Base-by-base conservation (phyloP, 2,329 filamentous ascomycete genomes). In the Aspergillaceae sp. region DNA sequence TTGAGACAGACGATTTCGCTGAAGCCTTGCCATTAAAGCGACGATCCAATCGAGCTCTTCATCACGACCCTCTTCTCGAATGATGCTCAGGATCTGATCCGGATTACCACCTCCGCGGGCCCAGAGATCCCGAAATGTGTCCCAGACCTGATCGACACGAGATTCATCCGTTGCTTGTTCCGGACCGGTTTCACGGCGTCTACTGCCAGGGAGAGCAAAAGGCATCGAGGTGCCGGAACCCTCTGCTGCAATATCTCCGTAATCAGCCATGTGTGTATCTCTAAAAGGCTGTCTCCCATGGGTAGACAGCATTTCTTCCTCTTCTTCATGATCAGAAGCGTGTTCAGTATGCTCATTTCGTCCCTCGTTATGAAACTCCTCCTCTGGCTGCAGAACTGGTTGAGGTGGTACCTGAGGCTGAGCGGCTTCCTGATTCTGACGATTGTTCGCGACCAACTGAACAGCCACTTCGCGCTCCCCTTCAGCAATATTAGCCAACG, bases 401-500 rank as follows among this genome's bases (percentile, higher is more conserved):
- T n/a, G 43, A n/a, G 47, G 43, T 11, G 47, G 52, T 10, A 26
- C 47, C 27, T 55, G 55, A 8, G 43, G 50, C 28, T 42, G 44
- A 27, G 38, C 40, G 36, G 46, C 48, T 36, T 58, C 54, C 34
- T 57, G 57, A 6, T 61, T 57, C 19, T 57, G 52, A 29, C 57
- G 60, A 48, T 65, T 65, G 47, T 67, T 68, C 5, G 67, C 66
- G 42, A 70, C 64, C 34, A 70, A 47, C 44, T 72, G 73, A n/a
- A 68, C 67, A 5, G 72, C 77, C 7, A 76, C 80, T 59, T 67
- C 72, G 49, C 65, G 74, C 58, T 63, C 70, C 7, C 61, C 64
- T 52, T 67, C 83, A 0, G 82, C 84, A 73, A 92, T 83, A 58
- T 94, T 94, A 55, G 92, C 84, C 53, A 90, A 84, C 4, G 91